Evolutionary conservation across 805 yeast genomes (phyloP).

Genomic region (Candida chilensis): DNA sequence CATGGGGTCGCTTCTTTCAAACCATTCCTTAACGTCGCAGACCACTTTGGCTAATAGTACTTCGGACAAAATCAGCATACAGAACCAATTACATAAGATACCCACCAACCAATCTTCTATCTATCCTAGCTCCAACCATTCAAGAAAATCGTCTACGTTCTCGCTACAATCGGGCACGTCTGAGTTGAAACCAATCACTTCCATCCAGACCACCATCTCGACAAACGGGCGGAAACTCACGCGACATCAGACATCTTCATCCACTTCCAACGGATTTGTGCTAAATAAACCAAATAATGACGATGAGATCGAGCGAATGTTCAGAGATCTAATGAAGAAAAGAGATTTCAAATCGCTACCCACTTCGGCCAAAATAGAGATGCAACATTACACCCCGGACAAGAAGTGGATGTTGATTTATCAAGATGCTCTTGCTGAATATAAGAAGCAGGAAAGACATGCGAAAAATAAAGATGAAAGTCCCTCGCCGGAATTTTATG

Average conservation of each 20-base stretch:
- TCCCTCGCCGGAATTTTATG: constrained; percentile 64
- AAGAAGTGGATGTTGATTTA: constrained; percentile 89
- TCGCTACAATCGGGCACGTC: constrained; percentile 15
- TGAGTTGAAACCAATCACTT: constrained; percentile 14
- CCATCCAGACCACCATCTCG: constrained; percentile 12
- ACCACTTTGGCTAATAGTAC: constrained; percentile 2
- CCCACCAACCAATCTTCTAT: constrained; percentile 16
- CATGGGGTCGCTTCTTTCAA: constrained; percentile 6
- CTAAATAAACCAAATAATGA: constrained; percentile 64
- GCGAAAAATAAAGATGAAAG: constrained; percentile 13
- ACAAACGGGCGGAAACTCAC: no score
- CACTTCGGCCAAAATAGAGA: constrained; percentile 63
- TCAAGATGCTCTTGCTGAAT: constrained; percentile 77
- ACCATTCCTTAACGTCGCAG: constrained; percentile 1
- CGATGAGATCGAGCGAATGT: constrained; percentile 62
- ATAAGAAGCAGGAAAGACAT: constrained; percentile 35
- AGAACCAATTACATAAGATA: constrained; percentile 15
- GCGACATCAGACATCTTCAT: constrained; percentile 2
- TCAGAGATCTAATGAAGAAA: constrained; percentile 71
- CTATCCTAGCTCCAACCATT: constrained; percentile 18
- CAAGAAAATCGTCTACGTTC: constrained; percentile 29
- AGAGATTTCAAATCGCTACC: constrained; percentile 72
- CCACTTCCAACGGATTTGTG: constrained; percentile 13
- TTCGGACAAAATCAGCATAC: no score
- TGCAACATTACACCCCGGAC: constrained; percentile 63